Evolutionary conservation across 192 early-diverging fungal genomes (phyloP).

Genomic region (Phlyctochytrium arcticum): DNA sequence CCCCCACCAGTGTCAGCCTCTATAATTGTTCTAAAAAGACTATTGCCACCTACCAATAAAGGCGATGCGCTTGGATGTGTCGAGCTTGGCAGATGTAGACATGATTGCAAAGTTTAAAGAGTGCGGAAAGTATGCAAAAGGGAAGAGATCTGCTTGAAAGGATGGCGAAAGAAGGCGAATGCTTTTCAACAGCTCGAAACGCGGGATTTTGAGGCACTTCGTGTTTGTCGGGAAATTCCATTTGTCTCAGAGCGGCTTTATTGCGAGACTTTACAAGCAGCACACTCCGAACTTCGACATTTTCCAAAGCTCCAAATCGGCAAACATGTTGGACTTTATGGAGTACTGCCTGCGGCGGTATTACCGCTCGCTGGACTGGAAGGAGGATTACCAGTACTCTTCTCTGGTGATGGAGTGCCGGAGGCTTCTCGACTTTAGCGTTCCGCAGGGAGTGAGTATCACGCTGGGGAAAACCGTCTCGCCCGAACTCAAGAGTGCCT

Average conservation of each 20-base stretch:
- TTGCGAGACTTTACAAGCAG: too few relatives aligned
- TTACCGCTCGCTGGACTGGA: conserved; percentile 71
- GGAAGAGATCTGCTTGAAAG: too few relatives aligned
- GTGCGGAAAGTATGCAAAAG: too few relatives aligned
- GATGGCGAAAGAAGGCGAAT: too few relatives aligned
- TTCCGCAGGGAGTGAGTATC: conserved; percentile 68
- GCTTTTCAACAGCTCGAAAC: too few relatives aligned
- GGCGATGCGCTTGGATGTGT: conserved; percentile 26
- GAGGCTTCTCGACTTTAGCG: conserved; percentile 78
- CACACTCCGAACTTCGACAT: too few relatives aligned
- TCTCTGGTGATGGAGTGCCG: conserved; percentile 3
- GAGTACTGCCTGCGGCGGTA: conserved; percentile 76
- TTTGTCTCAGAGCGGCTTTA: too few relatives aligned
- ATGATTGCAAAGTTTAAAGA: background rate
- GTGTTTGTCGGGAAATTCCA: too few relatives aligned
- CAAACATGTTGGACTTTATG: conserved; percentile 74
- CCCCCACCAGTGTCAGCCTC: background rate
- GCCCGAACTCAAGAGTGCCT: conserved; percentile 70
- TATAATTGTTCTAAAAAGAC: background rate
- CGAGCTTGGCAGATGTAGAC: conserved; percentile 16
- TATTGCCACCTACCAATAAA: conserved; percentile 16
- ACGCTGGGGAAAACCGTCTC: conserved; percentile 72
- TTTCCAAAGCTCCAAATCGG: too few relatives aligned
- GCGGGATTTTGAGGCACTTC: too few relatives aligned
- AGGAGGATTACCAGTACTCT: conserved; percentile 56